Evolutionary conservation across 371 early-diverging fungal species (phyloP).

Genomic region (Amoeboradix gromovi): DNA sequence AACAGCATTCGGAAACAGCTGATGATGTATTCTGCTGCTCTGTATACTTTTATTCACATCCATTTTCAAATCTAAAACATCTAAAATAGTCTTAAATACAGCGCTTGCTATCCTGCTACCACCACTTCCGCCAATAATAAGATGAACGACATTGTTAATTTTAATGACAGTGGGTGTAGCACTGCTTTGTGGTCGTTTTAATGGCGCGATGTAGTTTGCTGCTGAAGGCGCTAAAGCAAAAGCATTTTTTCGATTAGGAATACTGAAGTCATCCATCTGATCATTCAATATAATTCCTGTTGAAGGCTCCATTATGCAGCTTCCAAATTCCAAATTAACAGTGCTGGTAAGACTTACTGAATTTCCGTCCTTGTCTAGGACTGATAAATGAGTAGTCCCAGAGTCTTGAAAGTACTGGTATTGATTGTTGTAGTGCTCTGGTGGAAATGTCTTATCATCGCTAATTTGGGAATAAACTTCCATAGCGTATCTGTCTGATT

Average conservation of each 20-base stretch:
- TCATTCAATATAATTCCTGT: slow-evolving; percentile 94
- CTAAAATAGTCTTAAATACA: slow-evolving; percentile 40
- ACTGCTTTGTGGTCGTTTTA: slow-evolving; percentile 75
- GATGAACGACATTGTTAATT: slow-evolving; percentile 29
- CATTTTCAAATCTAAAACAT: slow-evolving; percentile 34
- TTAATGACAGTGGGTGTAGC: slow-evolving; percentile 60
- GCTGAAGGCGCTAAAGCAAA: slow-evolving; percentile 56
- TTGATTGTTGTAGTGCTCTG: slow-evolving; percentile 48
- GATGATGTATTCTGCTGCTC: slow-evolving; percentile 65
- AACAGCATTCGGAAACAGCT: slow-evolving; percentile 47
- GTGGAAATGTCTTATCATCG: slow-evolving; percentile 19
- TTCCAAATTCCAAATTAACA: slow-evolving; percentile 7
- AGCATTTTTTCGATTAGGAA: slow-evolving; percentile 44
- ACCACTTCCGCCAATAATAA: slow-evolving; percentile 71
- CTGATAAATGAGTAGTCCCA: slow-evolving; percentile 92
- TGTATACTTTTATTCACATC: slow-evolving; percentile 39
- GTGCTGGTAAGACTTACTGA: slow-evolving; percentile 80
- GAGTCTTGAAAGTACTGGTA: too few species aligned
- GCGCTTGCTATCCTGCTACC: slow-evolving; percentile 76
- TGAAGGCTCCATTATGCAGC: slow-evolving; percentile 58
- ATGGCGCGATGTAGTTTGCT: slow-evolving; percentile 49
- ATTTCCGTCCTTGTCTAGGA: slow-evolving; percentile 49
- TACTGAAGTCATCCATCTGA: slow-evolving; percentile 93
- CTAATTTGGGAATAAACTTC: too few species aligned
- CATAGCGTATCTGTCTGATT: too few species aligned